Conservation (phyloP, 2,329 filamentous ascomycete species). For the Tolypocladium paradoxum region DNA sequence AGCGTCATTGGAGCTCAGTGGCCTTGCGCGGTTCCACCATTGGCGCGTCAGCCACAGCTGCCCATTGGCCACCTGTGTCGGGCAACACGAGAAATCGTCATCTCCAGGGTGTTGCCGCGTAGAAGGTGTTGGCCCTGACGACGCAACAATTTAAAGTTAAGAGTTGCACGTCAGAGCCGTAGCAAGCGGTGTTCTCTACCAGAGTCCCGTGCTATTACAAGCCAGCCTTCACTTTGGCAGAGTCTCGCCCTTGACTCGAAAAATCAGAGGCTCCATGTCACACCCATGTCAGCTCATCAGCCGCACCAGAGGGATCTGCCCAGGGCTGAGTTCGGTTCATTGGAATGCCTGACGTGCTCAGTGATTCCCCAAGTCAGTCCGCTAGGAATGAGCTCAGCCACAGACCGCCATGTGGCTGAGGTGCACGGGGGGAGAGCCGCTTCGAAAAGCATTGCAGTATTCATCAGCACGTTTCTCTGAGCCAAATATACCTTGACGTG, state of each 20-base stretch:
- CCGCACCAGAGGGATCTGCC: background rate
- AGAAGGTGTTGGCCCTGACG: background rate
- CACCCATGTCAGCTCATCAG: background rate
- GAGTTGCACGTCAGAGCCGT: background rate
- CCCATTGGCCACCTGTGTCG: background rate
- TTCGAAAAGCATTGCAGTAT: background rate
- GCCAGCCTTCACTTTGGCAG: too few relatives aligned
- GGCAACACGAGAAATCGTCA: background rate
- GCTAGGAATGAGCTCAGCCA: background rate
- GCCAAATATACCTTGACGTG: too few relatives aligned
- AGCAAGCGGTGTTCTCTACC: background rate
- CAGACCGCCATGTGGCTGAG: background rate
- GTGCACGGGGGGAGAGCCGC: background rate
- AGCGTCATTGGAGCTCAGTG: constrained; percentile 1
- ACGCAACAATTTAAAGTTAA: too few relatives aligned
- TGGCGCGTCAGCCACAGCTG: background rate
- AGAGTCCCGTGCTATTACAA: background rate
- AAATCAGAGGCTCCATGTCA: background rate
- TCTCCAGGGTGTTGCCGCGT: background rate
- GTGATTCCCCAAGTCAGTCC: background rate
- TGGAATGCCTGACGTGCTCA: background rate
- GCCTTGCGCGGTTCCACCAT: background rate
- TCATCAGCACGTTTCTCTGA: background rate
- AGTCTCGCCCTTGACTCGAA: background rate
- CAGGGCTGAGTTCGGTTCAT: background rate